Percentiles rank a stretch among this genome's conserved stretches.
phyloP scores from a whole-genome alignment of 1,284 basidiomycete genomes.

The Tilletiopsis washingtonensis region DNA sequence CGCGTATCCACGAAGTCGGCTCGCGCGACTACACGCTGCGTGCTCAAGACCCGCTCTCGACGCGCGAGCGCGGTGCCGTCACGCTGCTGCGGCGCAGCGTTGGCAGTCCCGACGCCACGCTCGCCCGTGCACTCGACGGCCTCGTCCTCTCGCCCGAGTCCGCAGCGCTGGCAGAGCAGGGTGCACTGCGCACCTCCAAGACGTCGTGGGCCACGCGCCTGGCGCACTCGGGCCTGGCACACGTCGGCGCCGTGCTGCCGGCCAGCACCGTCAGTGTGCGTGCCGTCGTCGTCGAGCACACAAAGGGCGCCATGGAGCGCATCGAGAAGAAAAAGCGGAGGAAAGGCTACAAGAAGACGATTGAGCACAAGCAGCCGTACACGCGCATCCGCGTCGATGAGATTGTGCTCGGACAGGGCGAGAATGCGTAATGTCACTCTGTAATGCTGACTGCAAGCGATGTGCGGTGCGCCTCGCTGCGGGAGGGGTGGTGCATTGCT shows the following conservation, averaged over 20 bases:
- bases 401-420: constrained; percentile 27
- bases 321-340: constrained; percentile 93
- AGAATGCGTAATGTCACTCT: too few species aligned
- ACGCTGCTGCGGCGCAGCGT: constrained; percentile 6
- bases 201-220: constrained; percentile 34
- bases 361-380: constrained; percentile 84
- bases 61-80: constrained; percentile 11
- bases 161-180: not conserved
- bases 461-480: too few species aligned
- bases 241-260: constrained; percentile 32
- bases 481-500: too few species aligned
- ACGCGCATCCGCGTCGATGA: constrained; percentile 57
- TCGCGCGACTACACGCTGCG: constrained; percentile 88
- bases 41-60: constrained; percentile 45
- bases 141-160: not conserved
- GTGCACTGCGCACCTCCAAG: constrained; percentile 14
- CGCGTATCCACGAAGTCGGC: constrained; percentile 85
- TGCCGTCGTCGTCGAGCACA: constrained; percentile 90
- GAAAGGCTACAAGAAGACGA: constrained; percentile 82
- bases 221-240: constrained; percentile 33
- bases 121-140: not conserved
- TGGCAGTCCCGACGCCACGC: not conserved
- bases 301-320: constrained; percentile 80
- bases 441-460: too few species aligned
- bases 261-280: constrained; percentile 58